A percentile compares a stretch with the other conserved stretches of the same genome.
Conservation (phyloP, 2,329 filamentous ascomycete genomes). For the Colletotrichum neosansevieriae region DNA sequence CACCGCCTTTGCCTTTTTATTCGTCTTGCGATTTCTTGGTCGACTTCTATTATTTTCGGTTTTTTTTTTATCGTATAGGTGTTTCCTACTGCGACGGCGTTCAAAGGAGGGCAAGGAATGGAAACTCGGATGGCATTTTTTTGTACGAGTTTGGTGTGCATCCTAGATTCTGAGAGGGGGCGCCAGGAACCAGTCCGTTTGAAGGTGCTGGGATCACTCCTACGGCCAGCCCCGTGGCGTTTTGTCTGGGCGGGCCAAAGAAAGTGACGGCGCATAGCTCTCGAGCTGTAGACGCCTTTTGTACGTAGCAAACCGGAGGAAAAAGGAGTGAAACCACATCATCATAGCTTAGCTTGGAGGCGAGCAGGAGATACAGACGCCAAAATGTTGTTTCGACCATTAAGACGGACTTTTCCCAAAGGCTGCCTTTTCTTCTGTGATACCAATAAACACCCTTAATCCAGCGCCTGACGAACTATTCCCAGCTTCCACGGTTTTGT, state of each 20-base stretch:
- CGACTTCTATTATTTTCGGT: constrained; percentile 35
- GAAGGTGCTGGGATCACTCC: constrained; percentile 31
- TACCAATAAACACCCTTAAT: neutral
- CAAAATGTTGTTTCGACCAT: constrained; percentile 22
- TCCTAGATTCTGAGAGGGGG: constrained; percentile 47
- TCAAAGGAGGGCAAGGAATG: constrained; percentile 24
- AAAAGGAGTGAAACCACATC: constrained; percentile 33
- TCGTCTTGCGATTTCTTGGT: constrained; percentile 43
- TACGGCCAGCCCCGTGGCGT: constrained; percentile 24
- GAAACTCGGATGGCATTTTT: constrained; percentile 41
- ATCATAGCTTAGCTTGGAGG: constrained; percentile 37
- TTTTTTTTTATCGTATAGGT: constrained; percentile 34
- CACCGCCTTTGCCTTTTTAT: constrained; percentile 41
- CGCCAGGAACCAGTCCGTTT: constrained; percentile 44
- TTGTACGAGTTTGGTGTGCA: constrained; percentile 43
- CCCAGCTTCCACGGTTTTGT: too few species aligned
- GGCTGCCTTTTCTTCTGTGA: neutral
- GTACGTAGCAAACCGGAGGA: constrained; percentile 31
- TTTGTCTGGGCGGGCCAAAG: constrained; percentile 23
- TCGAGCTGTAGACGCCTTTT: constrained; percentile 23
- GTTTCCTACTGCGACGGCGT: constrained; percentile 39
- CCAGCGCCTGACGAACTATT: neutral
- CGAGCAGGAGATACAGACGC: constrained; percentile 22
- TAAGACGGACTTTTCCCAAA: neutral
- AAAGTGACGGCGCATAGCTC: constrained; percentile 25